Conservation (phyloP, 148 eudicot species). For the Rhododendron ovatum region DNA sequence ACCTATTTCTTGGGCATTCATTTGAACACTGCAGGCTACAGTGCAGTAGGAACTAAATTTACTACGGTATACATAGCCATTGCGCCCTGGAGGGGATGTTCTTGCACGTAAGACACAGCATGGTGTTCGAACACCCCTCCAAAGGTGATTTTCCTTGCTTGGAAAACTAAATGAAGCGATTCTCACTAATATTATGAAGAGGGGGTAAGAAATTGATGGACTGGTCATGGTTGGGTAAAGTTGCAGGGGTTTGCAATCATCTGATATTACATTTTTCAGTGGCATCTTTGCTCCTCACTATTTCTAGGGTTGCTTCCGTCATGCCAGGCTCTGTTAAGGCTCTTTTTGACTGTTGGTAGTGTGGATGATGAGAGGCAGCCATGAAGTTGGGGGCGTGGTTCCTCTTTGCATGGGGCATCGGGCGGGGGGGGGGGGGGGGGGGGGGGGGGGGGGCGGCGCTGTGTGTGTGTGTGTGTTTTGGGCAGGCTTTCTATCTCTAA, state of each 20-base stretch:
- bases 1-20: background rate
- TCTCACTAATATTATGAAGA: background rate
- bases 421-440: no score
- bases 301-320: no score
- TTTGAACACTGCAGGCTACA: background rate
- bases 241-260: background rate
- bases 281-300: no score
- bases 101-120: background rate
- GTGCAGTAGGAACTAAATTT: background rate
- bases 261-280: background rate
- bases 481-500: no score
- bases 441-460: no score
- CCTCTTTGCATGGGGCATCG: no score
- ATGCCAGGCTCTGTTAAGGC: no score
- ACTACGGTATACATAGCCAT: background rate
- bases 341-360: no score
- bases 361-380: no score
- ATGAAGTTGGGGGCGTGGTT: no score
- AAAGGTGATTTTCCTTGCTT: background rate
- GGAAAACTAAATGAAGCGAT: background rate
- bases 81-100: background rate
- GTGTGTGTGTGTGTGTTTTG: no score
- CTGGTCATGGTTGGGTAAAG: background rate
- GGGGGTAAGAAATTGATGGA: background rate
- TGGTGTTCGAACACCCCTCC: background rate